Evolutionary conservation across 2,329 filamentous ascomycete species (phyloP).

Genomic region (Colletotrichum sp.): DNA sequence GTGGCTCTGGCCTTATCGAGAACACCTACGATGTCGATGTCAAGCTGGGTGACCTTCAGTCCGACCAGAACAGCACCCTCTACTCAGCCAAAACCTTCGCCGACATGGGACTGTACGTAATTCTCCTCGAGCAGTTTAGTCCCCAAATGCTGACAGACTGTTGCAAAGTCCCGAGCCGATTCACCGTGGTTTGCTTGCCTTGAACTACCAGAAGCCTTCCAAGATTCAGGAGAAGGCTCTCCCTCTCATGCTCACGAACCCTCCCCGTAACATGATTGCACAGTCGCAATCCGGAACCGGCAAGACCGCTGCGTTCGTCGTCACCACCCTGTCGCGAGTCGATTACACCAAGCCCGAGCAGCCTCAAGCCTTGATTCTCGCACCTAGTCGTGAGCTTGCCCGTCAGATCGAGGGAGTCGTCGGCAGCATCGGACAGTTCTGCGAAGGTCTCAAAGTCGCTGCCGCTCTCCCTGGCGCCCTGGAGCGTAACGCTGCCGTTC

Average conservation of each 20-base stretch:
- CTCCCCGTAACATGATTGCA: constrained; percentile 93
- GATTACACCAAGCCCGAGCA: constrained; percentile 71
- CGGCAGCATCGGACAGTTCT: constrained; percentile 81
- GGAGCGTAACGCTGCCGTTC: constrained; percentile 70
- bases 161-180: constrained; percentile 54
- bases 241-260: constrained; percentile 84
- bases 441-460: constrained; percentile 75
- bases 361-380: constrained; percentile 88
- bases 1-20: constrained; percentile 66
- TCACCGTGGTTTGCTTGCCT: constrained; percentile 75
- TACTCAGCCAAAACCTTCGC: constrained; percentile 86
- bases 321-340: constrained; percentile 87
- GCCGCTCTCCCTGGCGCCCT: constrained; percentile 84
- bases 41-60: constrained; percentile 87
- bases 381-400: constrained; percentile 91
- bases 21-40: constrained; percentile 89
- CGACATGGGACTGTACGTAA: constrained; percentile 80
- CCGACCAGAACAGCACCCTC: constrained; percentile 84
- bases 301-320: constrained; percentile 95
- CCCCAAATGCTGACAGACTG: background rate
- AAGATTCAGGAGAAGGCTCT: constrained; percentile 97
- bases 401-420: constrained; percentile 92
- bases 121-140: background rate
- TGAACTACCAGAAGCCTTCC: constrained; percentile 93
- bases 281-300: constrained; percentile 99